Evolutionary conservation across 352 stramenopile genomes (phyloP).

Genomic region (Phytophthora cactorum): DNA sequence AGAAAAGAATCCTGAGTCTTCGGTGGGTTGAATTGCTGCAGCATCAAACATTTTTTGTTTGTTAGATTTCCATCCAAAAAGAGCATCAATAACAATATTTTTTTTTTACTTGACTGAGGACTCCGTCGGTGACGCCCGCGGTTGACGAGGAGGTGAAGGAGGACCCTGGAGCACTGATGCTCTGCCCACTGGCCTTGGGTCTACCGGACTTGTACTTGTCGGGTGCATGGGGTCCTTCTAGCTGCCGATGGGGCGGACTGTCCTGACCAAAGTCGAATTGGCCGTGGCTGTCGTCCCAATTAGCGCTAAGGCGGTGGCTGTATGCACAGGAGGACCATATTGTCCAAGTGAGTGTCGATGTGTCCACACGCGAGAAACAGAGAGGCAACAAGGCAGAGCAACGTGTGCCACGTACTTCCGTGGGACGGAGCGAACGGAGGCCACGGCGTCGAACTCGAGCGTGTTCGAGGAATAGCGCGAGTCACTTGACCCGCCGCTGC

Average conservation of each 20-base stretch:
- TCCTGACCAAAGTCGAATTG: constrained; percentile 23
- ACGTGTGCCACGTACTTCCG: constrained; percentile 2
- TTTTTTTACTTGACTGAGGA: constrained; percentile 25
- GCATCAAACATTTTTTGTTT: not conserved
- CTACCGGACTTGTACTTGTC: constrained; percentile 23
- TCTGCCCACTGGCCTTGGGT: constrained; percentile 33
- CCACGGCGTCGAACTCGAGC: constrained; percentile 11
- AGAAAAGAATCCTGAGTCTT: constrained; percentile 36
- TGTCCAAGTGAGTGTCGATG: not conserved
- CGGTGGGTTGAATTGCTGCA: constrained; percentile 34
- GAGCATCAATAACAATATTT: constrained; percentile 5
- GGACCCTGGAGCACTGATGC: constrained; percentile 30
- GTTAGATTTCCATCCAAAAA: not conserved
- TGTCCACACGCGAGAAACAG: not conserved
- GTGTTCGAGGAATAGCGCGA: constrained; percentile 14
- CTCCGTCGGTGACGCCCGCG: constrained; percentile 9
- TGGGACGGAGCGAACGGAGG: constrained; percentile 9
- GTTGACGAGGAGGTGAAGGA: constrained; percentile 26
- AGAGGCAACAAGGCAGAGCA: not conserved
- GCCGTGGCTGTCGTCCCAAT: constrained; percentile 3
- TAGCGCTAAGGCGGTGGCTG: not conserved
- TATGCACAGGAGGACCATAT: not conserved
- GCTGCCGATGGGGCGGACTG: not conserved
- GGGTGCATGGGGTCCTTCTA: not conserved
- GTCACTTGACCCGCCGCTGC: not conserved